A percentile compares a stretch with the other conserved stretches of the same genome.
Conservation (phyloP, 441 rosid species). For the Raphanus hybrid region DNA sequence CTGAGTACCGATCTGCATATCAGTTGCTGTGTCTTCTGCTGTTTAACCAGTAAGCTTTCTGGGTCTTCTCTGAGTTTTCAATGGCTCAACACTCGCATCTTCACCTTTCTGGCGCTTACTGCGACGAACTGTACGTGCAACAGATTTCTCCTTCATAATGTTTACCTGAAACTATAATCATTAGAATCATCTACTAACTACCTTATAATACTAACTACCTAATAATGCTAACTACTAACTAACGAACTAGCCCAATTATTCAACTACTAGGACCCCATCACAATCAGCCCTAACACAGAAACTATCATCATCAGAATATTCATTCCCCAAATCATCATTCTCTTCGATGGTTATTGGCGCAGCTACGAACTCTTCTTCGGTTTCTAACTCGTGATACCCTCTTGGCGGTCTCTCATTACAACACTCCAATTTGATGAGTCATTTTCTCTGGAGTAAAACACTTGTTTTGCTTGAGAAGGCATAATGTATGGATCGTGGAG, state of each 20-base stretch:
- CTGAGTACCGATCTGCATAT: background rate
- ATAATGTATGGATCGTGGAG: too few species aligned
- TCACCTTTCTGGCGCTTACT: background rate
- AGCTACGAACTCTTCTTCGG: background rate
- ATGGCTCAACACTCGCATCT: background rate
- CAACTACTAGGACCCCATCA: background rate
- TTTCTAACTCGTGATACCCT: slow-evolving; percentile 11
- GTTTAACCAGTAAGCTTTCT: background rate
- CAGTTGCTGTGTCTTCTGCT: background rate
- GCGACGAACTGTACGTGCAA: background rate
- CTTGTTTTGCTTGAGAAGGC: too few species aligned
- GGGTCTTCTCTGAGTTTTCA: background rate
- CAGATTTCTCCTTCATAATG: background rate
- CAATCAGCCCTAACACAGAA: background rate
- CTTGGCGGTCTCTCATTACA: slow-evolving; percentile 5
- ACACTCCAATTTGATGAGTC: too few species aligned
- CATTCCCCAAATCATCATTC: background rate
- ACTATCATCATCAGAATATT: slow-evolving; percentile 5
- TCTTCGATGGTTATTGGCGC: background rate
- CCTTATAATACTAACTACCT: background rate
- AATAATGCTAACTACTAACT: background rate
- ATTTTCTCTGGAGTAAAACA: too few species aligned
- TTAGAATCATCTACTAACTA: background rate
- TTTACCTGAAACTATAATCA: background rate
- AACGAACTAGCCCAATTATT: background rate